Base-by-base conservation (phyloP, 129 eudicot species). In the Logfia minima region DNA sequence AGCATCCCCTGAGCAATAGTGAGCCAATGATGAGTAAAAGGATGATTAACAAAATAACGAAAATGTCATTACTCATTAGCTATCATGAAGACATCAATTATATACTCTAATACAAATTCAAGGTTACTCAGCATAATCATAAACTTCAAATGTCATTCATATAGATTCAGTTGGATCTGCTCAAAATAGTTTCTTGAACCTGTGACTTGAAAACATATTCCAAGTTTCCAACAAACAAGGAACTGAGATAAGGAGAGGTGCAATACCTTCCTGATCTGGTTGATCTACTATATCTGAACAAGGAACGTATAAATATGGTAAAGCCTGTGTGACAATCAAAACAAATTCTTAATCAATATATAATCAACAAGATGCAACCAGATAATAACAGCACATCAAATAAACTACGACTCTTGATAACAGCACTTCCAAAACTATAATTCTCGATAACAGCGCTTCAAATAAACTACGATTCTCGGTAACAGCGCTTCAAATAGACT, bases 291-390 rank as follows among this genome's bases (percentile, higher is more conserved):
- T 66, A 76, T 91, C 96, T 8, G 92, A 82, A 75, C 94, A 89
- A 6, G 99, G 94, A 74, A 95, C 76, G 51, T 95, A 95, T 58
- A 95, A 84, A 81, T 95, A 95, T 8, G 97, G 99, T 45, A 95
- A 85, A 71, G 87, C 97, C 99, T 95, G 92, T 87, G 88, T n/a
- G 17, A 72, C 19, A 56, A 78, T 67, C 78, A 73, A 76, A 61
- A 81, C 65, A 67, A 22, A 21, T 71, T 39, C 63, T 43, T 34
- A 66, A 35, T 58, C 11, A 35, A 67, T 19, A 75, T 71, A 66
- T 19, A 22, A 21, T 70, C 66, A 28, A 72, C 18, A 80, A 41
- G 48, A 32, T 31, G 45, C 51, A 72, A 71, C 11, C 14, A 67
- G 31, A 62, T 45, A 19, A 73, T 18, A 32, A 55, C 68, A 29